These are phyloP conservation scores for Actinomucor elegans DNA, from an alignment of 371 early-diverging fungal species.

Conservation along the genomic window DNA sequence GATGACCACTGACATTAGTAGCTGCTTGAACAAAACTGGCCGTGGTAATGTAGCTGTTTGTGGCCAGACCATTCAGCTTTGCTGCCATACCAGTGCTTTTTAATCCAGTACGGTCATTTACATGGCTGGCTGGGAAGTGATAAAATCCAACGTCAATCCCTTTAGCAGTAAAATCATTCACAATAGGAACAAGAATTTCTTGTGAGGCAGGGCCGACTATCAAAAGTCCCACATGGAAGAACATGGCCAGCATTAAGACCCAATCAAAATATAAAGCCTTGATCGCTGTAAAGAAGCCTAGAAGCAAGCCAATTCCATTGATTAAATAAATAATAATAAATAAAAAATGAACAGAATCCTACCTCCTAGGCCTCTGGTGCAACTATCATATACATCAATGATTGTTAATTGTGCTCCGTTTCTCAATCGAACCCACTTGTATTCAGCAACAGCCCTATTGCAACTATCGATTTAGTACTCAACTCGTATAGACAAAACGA, in stretches of 20 bases:
- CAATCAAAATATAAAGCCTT: conserved; percentile 15
- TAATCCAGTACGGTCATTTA: conserved; percentile 1
- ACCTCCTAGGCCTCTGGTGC: conserved; percentile 33
- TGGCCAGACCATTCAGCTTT: conserved; percentile 2
- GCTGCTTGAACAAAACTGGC: conserved; percentile 12
- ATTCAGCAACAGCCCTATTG: conserved; percentile 27
- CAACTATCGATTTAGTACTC: neutral
- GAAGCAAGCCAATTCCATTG: too few species aligned
- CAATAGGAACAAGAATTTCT: conserved; percentile 8
- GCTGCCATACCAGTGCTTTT: neutral
- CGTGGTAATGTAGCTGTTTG: conserved; percentile 3
- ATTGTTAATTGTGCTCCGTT: conserved; percentile 16
- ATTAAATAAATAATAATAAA: too few species aligned
- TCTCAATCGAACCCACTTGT: conserved; percentile 28
- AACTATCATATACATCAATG: conserved; percentile 30
- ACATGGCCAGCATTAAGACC: conserved; percentile 16
- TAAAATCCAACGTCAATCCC: neutral
- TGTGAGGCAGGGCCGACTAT: conserved; percentile 23
- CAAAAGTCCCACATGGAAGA: conserved; percentile 29
- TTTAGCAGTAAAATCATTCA: neutral
- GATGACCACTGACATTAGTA: neutral
- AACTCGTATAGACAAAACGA: neutral
- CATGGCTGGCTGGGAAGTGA: neutral
- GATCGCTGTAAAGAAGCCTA: conserved; percentile 18
- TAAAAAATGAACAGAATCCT: too few species aligned